A percentile compares a stretch with the other conserved stretches of the same genome.
Evolutionary conservation across 345 rosid species (phyloP).

Genomic region (Theobroma cacao): DNA sequence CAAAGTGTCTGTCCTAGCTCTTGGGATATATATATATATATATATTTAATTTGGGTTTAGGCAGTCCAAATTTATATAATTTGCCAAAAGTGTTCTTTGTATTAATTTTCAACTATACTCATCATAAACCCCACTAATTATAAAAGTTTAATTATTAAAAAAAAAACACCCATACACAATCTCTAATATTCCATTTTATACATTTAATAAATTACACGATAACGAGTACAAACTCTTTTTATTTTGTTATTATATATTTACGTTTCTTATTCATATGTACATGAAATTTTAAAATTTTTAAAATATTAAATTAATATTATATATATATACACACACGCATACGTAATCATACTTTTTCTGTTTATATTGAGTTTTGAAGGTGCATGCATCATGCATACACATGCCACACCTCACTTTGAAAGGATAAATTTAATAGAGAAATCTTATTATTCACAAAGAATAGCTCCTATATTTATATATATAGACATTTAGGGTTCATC

Average conservation of each 20-base stretch:
- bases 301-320: too few species aligned
- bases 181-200: too few species aligned
- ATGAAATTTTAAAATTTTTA: too few species aligned
- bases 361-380: neutral
- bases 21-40: too few species aligned
- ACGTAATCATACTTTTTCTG: neutral
- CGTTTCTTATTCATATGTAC: neutral
- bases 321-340: too few species aligned
- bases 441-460: too few species aligned
- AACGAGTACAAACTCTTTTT: neutral
- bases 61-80: neutral
- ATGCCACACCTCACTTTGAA: neutral
- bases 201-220: too few species aligned
- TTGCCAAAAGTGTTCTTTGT: neutral
- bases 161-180: too few species aligned
- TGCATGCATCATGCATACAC: neutral
- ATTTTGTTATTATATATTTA: too few species aligned
- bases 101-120: neutral
- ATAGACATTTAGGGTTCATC: neutral
- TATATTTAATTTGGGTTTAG: neutral
- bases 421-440: too few species aligned
- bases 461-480: too few species aligned
- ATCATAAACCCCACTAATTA: neutral
- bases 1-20: neutral
- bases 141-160: neutral